These are phyloP conservation scores for Aureobasidium sp. DNA, from an alignment of 2,329 filamentous ascomycete genomes.

Conservation along the genomic window DNA sequence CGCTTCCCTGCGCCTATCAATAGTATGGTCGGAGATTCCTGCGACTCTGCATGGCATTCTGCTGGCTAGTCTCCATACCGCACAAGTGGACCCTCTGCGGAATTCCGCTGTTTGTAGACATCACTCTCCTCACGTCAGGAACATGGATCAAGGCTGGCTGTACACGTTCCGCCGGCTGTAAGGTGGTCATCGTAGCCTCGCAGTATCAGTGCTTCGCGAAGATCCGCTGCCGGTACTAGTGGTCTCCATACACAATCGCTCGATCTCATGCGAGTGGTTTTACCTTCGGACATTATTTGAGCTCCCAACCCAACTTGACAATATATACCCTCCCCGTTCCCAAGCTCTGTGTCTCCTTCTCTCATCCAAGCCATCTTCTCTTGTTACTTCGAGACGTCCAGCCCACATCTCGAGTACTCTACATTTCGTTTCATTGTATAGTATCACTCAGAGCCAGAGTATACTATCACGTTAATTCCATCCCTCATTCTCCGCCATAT, in stretches of 20 bases:
- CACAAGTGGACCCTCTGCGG: slow-evolving; percentile 15
- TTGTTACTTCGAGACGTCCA: slow-evolving; percentile 17
- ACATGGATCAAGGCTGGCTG: slow-evolving; percentile 27
- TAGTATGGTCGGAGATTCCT: slow-evolving; percentile 17
- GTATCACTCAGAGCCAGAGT: slow-evolving; percentile 17
- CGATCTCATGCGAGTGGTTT: slow-evolving; percentile 26
- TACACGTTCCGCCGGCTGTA: slow-evolving; percentile 32
- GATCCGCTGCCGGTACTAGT: slow-evolving; percentile 26
- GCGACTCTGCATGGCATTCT: slow-evolving; percentile 16
- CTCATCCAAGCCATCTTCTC: slow-evolving; percentile 8
- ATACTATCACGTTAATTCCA: neutral
- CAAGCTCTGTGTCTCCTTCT: slow-evolving; percentile 11
- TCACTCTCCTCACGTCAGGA: slow-evolving; percentile 34
- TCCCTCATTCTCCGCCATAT: neutral
- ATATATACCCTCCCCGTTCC: slow-evolving; percentile 30
- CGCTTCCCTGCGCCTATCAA: slow-evolving; percentile 15
- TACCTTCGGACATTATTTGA: slow-evolving; percentile 8
- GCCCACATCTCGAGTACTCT: slow-evolving; percentile 17
- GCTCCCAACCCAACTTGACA: slow-evolving; percentile 20
- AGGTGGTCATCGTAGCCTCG: slow-evolving; percentile 20
- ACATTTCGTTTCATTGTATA: slow-evolving; percentile 7
- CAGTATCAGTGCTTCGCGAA: slow-evolving; percentile 32
- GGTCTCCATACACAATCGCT: slow-evolving; percentile 27
- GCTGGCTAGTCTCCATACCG: slow-evolving; percentile 14
- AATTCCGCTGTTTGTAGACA: slow-evolving; percentile 31